phyloP scores from a whole-genome alignment of 257 asterid species.

The Jasminum sambac region DNA sequence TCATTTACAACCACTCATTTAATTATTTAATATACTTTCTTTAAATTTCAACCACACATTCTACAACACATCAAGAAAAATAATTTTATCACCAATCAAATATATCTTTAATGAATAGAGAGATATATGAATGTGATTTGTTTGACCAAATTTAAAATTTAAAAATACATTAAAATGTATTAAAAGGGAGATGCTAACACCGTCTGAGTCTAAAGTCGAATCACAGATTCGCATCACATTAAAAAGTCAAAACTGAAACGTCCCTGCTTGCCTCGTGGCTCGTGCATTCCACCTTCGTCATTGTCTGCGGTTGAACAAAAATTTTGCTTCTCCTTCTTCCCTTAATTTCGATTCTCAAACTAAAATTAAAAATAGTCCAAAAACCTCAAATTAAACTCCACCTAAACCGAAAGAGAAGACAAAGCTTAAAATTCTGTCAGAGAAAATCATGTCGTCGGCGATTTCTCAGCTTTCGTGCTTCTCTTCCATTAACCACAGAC shows the following conservation, averaged over 20 bases:
- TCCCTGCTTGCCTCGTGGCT: neutral
- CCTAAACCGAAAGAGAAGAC: no score
- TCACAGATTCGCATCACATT: neutral
- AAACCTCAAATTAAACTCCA: no score
- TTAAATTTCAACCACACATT: no score
- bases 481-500: constrained; percentile 24
- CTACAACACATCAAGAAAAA: no score
- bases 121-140: no score
- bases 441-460: constrained; percentile 32
- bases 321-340: neutral
- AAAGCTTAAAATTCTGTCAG: neutral
- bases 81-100: no score
- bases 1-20: no score
- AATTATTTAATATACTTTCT: no score
- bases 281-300: neutral
- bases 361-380: neutral
- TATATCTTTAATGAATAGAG: no score
- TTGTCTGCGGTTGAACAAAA: neutral
- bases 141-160: no score
- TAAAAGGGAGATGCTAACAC: no score
- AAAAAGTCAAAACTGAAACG: neutral
- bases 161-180: no score
- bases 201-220: neutral
- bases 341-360: neutral
- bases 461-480: constrained; percentile 36